These are phyloP conservation scores for Sphenostylis stenocarpa DNA, from an alignment of 306 rosid genomes.

Conservation along the genomic window DNA sequence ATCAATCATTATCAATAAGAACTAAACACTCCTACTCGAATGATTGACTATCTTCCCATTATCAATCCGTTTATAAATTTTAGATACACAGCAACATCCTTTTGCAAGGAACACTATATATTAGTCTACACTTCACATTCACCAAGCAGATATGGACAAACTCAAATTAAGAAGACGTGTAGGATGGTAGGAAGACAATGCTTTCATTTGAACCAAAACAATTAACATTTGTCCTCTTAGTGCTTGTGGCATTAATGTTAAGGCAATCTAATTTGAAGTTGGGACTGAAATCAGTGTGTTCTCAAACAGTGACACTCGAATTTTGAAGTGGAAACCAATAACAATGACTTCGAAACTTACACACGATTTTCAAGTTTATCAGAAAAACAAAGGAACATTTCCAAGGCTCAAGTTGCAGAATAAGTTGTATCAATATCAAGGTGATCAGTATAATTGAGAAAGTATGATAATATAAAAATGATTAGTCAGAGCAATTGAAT, in stretches of 20 bases:
- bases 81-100: conserved; percentile 1
- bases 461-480: neutral
- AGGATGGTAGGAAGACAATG: conserved; percentile 26
- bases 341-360: conserved; percentile 23
- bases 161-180: conserved; percentile 19
- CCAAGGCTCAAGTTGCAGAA: conserved; percentile 21
- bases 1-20: conserved; percentile 17
- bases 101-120: conserved; percentile 21
- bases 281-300: neutral
- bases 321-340: conserved; percentile 28
- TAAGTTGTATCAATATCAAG: conserved; percentile 15
- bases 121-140: conserved; percentile 1
- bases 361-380: conserved; percentile 25
- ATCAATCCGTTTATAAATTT: conserved; percentile 10
- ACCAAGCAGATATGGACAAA: conserved; percentile 6
- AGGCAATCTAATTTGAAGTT: neutral
- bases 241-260: conserved; percentile 20
- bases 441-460: conserved; percentile 26
- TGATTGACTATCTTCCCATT: conserved; percentile 10
- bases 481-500: neutral
- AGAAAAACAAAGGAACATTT: conserved; percentile 30
- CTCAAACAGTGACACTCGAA: conserved; percentile 1
- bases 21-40: conserved; percentile 12
- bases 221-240: conserved; percentile 10
- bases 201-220: conserved; percentile 30